Evolutionary conservation across 192 early-diverging fungal genomes (phyloP).

Genomic region (Chytriomyces confervae): DNA sequence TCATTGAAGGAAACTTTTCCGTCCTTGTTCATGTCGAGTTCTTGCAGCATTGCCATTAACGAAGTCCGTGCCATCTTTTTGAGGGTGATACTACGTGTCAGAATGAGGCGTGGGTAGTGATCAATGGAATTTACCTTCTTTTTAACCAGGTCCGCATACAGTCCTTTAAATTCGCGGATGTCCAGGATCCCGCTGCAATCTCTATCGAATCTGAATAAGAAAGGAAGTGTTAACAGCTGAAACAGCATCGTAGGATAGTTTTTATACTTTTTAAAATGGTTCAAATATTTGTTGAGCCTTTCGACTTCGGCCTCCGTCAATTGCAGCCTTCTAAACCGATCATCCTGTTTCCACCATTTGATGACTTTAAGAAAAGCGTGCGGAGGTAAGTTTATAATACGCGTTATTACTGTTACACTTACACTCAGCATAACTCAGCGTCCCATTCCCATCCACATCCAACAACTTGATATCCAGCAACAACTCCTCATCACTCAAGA

Average conservation of each 20-base stretch:
- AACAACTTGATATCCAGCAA: slow-evolving; percentile 37
- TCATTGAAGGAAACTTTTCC: slow-evolving; percentile 50
- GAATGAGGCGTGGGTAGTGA: slow-evolving; percentile 20
- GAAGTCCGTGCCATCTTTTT: slow-evolving; percentile 32
- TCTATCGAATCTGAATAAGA: slow-evolving; percentile 37
- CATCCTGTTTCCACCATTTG: slow-evolving; percentile 46
- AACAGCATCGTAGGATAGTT: too few relatives aligned
- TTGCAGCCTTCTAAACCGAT: slow-evolving; percentile 41
- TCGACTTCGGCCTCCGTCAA: slow-evolving; percentile 31
- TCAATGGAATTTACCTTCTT: slow-evolving; percentile 28
- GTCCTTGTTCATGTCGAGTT: slow-evolving; percentile 46
- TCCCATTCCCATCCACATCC: slow-evolving; percentile 47
- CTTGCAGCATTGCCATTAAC: slow-evolving; percentile 43
- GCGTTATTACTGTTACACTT: not conserved
- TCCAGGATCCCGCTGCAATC: slow-evolving; percentile 45
- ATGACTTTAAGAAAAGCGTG: too few relatives aligned
- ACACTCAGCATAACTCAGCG: slow-evolving; percentile 43
- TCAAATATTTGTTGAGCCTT: slow-evolving; percentile 28
- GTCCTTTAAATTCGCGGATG: slow-evolving; percentile 45
- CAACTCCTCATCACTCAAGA: slow-evolving; percentile 46
- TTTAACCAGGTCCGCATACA: slow-evolving; percentile 46
- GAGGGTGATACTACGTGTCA: slow-evolving; percentile 25
- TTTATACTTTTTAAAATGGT: slow-evolving; percentile 43
- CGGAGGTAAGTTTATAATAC: too few relatives aligned
- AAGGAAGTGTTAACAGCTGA: not conserved